Evolutionary conservation across 257 asterid genomes (phyloP).

Genomic region (Apocynum venetum): DNA sequence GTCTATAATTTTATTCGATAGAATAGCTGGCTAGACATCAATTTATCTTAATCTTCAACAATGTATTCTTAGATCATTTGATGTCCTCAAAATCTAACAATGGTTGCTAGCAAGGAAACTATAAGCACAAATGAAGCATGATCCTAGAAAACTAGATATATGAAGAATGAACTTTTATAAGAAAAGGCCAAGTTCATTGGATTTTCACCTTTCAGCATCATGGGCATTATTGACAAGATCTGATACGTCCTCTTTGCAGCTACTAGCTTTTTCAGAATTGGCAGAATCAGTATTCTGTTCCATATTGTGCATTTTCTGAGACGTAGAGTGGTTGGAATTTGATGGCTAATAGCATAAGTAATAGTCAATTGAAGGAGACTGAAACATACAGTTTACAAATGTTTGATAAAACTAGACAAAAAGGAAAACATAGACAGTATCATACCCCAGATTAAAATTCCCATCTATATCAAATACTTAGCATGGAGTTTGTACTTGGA

Average conservation of each 20-base stretch:
- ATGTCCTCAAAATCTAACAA: background rate
- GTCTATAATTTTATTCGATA: background rate
- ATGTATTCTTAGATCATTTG: background rate
- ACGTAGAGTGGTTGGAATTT: background rate
- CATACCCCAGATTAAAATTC: background rate
- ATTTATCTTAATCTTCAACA: background rate
- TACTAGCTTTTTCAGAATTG: conserved; percentile 17
- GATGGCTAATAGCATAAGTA: background rate
- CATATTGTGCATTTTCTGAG: conserved; percentile 50
- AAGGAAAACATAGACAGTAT: background rate
- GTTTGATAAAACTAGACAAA: background rate
- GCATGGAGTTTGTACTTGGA: background rate
- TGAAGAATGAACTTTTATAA: background rate
- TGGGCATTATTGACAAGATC: conserved; percentile 26
- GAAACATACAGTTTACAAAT: background rate
- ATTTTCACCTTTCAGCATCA: conserved; percentile 25
- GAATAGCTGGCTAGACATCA: background rate
- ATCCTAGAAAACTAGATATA: background rate
- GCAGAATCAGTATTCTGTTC: conserved; percentile 11
- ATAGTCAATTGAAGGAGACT: background rate
- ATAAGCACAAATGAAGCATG: background rate
- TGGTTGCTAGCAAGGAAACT: background rate
- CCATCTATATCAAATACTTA: background rate
- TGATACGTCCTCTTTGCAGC: conserved; percentile 19
- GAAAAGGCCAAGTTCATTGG: background rate